A percentile compares a stretch with the other conserved stretches of the same genome.
Conservation (phyloP, 148 eudicot species). For the Silene conica region DNA sequence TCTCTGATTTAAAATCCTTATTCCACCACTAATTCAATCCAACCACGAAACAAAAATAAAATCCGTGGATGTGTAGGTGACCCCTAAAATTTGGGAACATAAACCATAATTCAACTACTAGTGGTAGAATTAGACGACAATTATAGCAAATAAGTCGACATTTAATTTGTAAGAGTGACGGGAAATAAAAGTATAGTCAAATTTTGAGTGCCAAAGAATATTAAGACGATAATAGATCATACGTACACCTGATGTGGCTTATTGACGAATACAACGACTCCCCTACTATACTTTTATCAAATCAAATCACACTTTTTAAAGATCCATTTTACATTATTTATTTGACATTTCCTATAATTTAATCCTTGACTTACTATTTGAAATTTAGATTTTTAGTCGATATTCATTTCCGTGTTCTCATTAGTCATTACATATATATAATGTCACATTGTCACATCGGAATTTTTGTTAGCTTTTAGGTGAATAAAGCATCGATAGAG, state of each 20-base stretch:
- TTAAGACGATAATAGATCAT: background rate
- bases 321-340: background rate
- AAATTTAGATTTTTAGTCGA: too few relatives aligned
- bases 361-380: background rate
- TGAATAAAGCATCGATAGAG: too few relatives aligned
- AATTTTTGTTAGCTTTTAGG: too few relatives aligned
- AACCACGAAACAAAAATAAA: too few relatives aligned
- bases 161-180: too few relatives aligned
- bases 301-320: background rate
- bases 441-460: too few relatives aligned
- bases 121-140: background rate
- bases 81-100: background rate
- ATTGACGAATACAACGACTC: background rate
- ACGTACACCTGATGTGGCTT: conserved; percentile 11
- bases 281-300: background rate
- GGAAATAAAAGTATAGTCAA: background rate
- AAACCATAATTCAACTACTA: background rate
- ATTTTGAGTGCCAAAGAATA: background rate
- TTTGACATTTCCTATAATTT: background rate
- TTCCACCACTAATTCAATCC: too few relatives aligned
- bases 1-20: too few relatives aligned
- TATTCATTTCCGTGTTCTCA: background rate
- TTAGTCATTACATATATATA: background rate
- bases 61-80: too few relatives aligned
- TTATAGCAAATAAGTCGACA: background rate